Evolutionary conservation across 257 asterid species (phyloP).

Genomic region (Scutellaria barbata): DNA sequence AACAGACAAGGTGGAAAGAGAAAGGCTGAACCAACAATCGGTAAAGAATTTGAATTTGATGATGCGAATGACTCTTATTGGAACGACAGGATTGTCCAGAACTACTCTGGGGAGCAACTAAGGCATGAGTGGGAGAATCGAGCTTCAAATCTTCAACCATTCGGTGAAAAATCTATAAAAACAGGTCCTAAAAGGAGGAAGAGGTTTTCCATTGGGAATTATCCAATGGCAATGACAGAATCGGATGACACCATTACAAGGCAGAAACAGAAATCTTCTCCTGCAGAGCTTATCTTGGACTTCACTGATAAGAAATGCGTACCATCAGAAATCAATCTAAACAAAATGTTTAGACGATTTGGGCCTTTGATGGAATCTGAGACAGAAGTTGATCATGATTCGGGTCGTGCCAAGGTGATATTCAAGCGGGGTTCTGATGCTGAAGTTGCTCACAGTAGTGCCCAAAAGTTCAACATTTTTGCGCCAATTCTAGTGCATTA

Average conservation of each 20-base stretch:
- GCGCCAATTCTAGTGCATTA: conserved; percentile 72
- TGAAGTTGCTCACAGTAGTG: conserved; percentile 76
- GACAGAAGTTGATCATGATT: conserved; percentile 69
- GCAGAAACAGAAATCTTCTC: conserved; percentile 57
- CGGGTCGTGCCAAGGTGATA: conserved; percentile 73
- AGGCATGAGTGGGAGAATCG: conserved; percentile 49
- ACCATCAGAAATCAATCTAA: conserved; percentile 73
- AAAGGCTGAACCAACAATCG: conserved; percentile 44
- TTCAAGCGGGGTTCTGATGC: conserved; percentile 88
- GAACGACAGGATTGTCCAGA: conserved; percentile 81
- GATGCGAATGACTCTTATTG: conserved; percentile 83
- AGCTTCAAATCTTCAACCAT: conserved; percentile 40
- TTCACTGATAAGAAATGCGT: conserved; percentile 59
- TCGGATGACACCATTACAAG: conserved; percentile 47
- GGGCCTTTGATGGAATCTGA: conserved; percentile 84
- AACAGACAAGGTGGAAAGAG: conserved; percentile 60
- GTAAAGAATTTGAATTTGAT: conserved; percentile 78
- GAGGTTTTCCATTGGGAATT: conserved; percentile 52
- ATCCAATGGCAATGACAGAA: conserved; percentile 40
- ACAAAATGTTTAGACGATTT: conserved; percentile 81
- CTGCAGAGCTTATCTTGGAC: conserved; percentile 77
- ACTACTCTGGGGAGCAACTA: conserved; percentile 50
- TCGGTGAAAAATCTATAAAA: conserved; percentile 48
- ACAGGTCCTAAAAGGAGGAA: conserved; percentile 56
- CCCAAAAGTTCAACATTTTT: conserved; percentile 66